Evolutionary conservation across 805 yeast genomes (phyloP).

Genomic region (Sungouiozyma intestinalis): DNA sequence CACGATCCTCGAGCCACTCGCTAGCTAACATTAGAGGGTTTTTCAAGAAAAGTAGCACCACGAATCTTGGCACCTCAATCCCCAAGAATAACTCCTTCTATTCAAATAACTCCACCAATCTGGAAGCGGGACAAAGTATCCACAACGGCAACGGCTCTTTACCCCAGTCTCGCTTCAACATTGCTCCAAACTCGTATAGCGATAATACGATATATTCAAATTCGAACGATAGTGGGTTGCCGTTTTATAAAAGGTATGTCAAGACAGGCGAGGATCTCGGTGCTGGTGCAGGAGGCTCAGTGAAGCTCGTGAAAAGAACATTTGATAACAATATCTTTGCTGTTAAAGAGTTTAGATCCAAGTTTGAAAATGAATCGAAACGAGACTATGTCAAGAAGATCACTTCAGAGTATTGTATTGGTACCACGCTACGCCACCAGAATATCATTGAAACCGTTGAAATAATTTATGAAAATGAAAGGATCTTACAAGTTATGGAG

Average conservation of each 20-base stretch:
- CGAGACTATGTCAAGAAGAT: slow-evolving; percentile 87
- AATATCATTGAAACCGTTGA: slow-evolving; percentile 87
- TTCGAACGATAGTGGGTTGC: slow-evolving; percentile 34
- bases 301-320: slow-evolving; percentile 57
- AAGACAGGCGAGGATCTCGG: slow-evolving; percentile 81
- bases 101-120: not conserved
- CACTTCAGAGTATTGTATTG: slow-evolving; percentile 90
- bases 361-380: slow-evolving; percentile 60
- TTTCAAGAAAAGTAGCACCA: slow-evolving; percentile 39
- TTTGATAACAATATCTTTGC: slow-evolving; percentile 71
- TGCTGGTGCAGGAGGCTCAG: slow-evolving; percentile 93
- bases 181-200: slow-evolving; percentile 26
- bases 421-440: slow-evolving; percentile 80
- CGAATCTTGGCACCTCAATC: not conserved
- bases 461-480: slow-evolving; percentile 77
- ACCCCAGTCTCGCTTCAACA: slow-evolving; percentile 8
- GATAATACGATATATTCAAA: slow-evolving; percentile 28
- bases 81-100: slow-evolving; percentile 2
- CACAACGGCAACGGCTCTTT: not conserved
- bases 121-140: not conserved
- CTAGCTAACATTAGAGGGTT: slow-evolving; percentile 71
- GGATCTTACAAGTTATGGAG: slow-evolving; percentile 87
- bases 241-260: slow-evolving; percentile 65
- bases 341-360: slow-evolving; percentile 81
- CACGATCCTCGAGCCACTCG: slow-evolving; percentile 49